phyloP scores from a whole-genome alignment of 352 stramenopile species.

The Phytophthora palmivora region DNA sequence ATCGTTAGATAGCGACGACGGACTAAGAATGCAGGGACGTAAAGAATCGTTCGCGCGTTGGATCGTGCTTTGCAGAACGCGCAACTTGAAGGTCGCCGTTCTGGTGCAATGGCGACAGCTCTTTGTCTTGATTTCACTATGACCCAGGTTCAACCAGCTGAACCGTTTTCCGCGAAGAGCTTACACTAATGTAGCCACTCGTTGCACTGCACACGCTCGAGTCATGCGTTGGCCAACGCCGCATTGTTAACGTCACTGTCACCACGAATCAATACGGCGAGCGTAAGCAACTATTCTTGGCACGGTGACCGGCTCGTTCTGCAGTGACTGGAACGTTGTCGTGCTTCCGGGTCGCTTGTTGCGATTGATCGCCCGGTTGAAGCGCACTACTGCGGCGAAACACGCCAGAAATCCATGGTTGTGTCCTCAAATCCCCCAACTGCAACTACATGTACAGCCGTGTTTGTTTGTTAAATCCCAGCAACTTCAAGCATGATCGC shows the following conservation, averaged over 20 bases:
- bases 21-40: conserved; percentile 5
- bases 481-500: conserved; percentile 19
- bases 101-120: neutral
- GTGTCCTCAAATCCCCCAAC: conserved; percentile 20
- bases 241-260: neutral
- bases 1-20: neutral
- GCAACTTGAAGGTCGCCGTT: conserved; percentile 26
- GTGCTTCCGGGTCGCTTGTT: conserved; percentile 6
- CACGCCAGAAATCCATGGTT: neutral
- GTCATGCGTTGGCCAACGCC: conserved; percentile 2
- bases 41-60: neutral
- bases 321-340: conserved; percentile 14
- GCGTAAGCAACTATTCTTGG: neutral
- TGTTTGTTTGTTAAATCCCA: neutral
- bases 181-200: conserved; percentile 20
- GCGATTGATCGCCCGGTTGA: conserved; percentile 19
- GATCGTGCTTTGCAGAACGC: neutral
- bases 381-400: neutral
- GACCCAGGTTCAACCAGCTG: conserved; percentile 23
- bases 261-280: neutral
- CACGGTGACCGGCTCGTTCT: conserved; percentile 10
- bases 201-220: conserved; percentile 10
- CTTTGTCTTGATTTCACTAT: conserved; percentile 10
- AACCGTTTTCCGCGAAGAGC: neutral
- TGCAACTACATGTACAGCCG: conserved; percentile 8